phyloP scores from a whole-genome alignment of 2,329 filamentous ascomycete species.

The Alternaria incomplexa region DNA sequence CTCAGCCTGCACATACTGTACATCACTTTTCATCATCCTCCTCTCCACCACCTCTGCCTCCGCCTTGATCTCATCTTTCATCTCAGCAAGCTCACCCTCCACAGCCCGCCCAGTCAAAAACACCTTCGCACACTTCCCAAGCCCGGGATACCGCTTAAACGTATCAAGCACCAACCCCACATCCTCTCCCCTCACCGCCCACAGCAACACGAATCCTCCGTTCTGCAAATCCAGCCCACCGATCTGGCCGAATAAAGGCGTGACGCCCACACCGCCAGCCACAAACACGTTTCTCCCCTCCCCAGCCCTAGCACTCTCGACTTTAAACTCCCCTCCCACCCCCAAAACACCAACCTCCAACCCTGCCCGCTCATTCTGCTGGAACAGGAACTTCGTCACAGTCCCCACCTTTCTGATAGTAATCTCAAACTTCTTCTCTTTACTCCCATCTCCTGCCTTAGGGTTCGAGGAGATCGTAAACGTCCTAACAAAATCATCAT shows the following conservation, averaged over 20 bases:
- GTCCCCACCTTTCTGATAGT: conserved; percentile 73
- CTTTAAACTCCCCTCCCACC: conserved; percentile 70
- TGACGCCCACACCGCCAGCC: conserved; percentile 83
- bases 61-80: conserved; percentile 38
- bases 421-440: conserved; percentile 67
- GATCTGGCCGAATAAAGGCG: conserved; percentile 76
- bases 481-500: conserved; percentile 83
- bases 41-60: conserved; percentile 50
- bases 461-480: conserved; percentile 78
- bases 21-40: conserved; percentile 57
- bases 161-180: conserved; percentile 66
- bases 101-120: conserved; percentile 66
- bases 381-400: conserved; percentile 70
- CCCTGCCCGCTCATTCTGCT: conserved; percentile 57
- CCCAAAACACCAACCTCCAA: conserved; percentile 73
- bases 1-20: conserved; percentile 39
- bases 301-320: conserved; percentile 42
- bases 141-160: conserved; percentile 58
- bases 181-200: conserved; percentile 70
- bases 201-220: conserved; percentile 63
- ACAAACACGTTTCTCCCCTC: conserved; percentile 63
- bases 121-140: conserved; percentile 62
- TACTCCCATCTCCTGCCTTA: background rate
- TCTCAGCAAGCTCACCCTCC: conserved; percentile 30
- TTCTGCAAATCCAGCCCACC: conserved; percentile 27